Evolutionary conservation across 1,284 basidiomycete species (phyloP).

Genomic region (Kwoniella shivajii): DNA sequence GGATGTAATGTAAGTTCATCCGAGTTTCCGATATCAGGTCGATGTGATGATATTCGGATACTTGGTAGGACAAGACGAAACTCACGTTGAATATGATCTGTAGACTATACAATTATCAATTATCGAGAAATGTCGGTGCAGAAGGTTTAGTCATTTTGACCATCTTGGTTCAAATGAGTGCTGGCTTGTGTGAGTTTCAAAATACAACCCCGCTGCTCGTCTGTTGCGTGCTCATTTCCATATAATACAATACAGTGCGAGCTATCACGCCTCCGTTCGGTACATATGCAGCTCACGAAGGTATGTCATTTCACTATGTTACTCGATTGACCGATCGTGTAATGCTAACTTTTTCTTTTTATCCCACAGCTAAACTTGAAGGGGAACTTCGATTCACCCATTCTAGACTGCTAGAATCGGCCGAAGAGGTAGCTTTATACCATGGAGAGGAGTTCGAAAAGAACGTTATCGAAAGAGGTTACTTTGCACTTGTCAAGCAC

Average conservation of each 20-base stretch:
- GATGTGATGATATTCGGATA: not conserved
- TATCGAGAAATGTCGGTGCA: conserved; percentile 90
- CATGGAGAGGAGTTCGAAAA: conserved; percentile 90
- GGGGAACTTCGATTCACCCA: conserved; percentile 88
- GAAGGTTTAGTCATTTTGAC: conserved; percentile 87
- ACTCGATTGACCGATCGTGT: conserved; percentile 34
- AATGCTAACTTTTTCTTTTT: conserved; percentile 29
- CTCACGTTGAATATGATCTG: not conserved
- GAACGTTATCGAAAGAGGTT: conserved; percentile 87
- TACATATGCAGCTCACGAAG: conserved; percentile 71
- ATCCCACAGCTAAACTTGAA: conserved; percentile 70
- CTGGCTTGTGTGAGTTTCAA: conserved; percentile 67
- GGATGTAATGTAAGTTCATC: conserved; percentile 63
- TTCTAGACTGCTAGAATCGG: conserved; percentile 87
- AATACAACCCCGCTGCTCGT: not conserved
- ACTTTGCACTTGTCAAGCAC: conserved; percentile 84
- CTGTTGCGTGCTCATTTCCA: not conserved
- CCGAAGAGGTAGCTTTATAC: conserved; percentile 93
- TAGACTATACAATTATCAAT: conserved; percentile 93
- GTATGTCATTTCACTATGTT: conserved; percentile 17
- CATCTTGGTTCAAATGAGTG: conserved; percentile 78
- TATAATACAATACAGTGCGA: conserved; percentile 62
- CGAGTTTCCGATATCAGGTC: not conserved
- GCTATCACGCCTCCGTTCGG: conserved; percentile 92
- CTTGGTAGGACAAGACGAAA: not conserved